Percentiles rank a stretch among this genome's conserved stretches.
Conservation (phyloP, 208 protist genomes). For the Crithidia fasciculata region DNA sequence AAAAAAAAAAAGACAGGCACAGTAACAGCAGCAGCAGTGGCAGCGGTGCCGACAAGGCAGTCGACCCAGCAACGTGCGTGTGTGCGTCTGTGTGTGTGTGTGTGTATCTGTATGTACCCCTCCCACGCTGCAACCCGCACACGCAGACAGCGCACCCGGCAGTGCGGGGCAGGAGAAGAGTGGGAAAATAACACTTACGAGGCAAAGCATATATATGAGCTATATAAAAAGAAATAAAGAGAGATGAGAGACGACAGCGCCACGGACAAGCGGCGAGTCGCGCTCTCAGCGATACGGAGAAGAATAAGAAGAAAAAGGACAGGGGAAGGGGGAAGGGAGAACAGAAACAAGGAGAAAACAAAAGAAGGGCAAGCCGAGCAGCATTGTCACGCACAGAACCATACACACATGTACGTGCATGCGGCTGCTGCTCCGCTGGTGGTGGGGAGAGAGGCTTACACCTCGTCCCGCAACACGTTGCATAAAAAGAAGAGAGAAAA, state of each 20-base stretch:
- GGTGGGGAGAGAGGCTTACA: neutral
- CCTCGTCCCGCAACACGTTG: neutral
- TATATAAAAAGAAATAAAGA: neutral
- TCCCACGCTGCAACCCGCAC: too few species aligned
- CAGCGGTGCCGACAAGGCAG: too few species aligned
- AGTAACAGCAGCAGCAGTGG: too few species aligned
- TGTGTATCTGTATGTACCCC: too few species aligned
- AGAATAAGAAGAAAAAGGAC: neutral
- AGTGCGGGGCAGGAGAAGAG: too few species aligned
- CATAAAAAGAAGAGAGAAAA: constrained; percentile 5
- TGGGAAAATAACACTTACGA: too few species aligned
- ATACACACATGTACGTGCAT: neutral
- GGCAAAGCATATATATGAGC: neutral
- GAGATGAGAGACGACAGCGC: neutral
- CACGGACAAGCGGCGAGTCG: neutral
- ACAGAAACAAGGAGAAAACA: constrained; percentile 4
- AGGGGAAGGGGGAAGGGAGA: constrained; percentile 4
- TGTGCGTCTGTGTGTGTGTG: too few species aligned
- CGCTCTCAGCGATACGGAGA: neutral
- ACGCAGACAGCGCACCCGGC: too few species aligned
- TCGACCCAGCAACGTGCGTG: too few species aligned
- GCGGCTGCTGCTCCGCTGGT: neutral
- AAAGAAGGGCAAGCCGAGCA: neutral
- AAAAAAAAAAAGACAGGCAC: neutral
- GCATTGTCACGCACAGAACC: neutral